Conservation (phyloP, 2,329 filamentous ascomycete species). For the Stagonosporopsis rhizophila region DNA sequence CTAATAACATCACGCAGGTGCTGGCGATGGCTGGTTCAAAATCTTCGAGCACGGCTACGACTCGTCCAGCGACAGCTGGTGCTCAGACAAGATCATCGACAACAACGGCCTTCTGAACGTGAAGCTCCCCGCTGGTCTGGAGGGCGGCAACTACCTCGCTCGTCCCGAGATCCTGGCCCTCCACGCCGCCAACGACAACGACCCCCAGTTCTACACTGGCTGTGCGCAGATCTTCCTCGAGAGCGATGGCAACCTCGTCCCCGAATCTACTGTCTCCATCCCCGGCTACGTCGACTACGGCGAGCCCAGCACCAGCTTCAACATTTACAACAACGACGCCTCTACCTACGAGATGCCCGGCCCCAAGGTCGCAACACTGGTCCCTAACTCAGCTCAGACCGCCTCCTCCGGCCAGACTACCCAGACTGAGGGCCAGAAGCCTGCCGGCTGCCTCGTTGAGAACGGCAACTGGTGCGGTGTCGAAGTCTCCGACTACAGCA, state of each 20-base stretch:
- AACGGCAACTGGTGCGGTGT: constrained; percentile 77
- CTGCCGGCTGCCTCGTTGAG: constrained; percentile 64
- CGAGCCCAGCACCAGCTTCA: constrained; percentile 66
- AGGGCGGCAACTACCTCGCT: constrained; percentile 73
- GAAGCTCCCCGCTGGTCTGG: constrained; percentile 66
- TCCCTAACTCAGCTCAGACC: constrained; percentile 23
- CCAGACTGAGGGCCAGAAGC: constrained; percentile 61
- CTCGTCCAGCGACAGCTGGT: constrained; percentile 65
- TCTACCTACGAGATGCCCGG: constrained; percentile 62
- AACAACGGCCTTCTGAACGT: constrained; percentile 70
- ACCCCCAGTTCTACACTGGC: constrained; percentile 74
- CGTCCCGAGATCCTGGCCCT: constrained; percentile 74
- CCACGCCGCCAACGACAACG: constrained; percentile 63
- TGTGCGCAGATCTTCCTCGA: constrained; percentile 75
- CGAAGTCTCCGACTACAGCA: constrained; percentile 64
- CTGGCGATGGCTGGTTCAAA: constrained; percentile 79
- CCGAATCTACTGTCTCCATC: constrained; percentile 66
- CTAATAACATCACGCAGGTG: constrained; percentile 23
- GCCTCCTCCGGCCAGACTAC: constrained; percentile 22
- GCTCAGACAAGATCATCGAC: constrained; percentile 71
- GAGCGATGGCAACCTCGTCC: constrained; percentile 56
- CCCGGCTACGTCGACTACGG: constrained; percentile 67
- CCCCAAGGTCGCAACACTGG: constrained; percentile 61
- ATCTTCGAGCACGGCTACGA: constrained; percentile 75
- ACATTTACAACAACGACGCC: constrained; percentile 63